phyloP scores from a whole-genome alignment of 2,329 filamentous ascomycete genomes.

The Talaromyces islandicus region DNA sequence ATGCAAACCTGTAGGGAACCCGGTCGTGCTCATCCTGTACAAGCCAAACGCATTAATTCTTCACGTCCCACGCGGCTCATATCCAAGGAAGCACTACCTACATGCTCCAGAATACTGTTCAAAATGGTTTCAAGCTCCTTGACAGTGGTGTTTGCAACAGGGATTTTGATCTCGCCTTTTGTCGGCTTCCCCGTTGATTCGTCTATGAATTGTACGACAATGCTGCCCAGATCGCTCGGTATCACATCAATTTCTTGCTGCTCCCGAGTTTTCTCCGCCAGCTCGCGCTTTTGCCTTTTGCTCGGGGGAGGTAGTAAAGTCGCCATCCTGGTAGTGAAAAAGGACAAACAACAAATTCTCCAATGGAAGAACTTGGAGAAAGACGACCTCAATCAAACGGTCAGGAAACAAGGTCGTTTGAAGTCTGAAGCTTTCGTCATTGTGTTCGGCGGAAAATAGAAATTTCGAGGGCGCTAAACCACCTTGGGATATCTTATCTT shows the following conservation, averaged over 20 bases:
- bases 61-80: background rate
- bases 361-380: background rate
- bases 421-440: background rate
- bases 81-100: slow-evolving; percentile 32
- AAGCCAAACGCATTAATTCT: background rate
- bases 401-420: background rate
- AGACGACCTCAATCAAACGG: background rate
- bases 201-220: slow-evolving; percentile 84
- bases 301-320: slow-evolving; percentile 77
- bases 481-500: slow-evolving; percentile 5
- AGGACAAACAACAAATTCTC: background rate
- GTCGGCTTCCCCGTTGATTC: slow-evolving; percentile 63
- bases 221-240: slow-evolving; percentile 64
- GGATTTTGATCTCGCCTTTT: slow-evolving; percentile 67
- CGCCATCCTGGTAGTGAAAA: slow-evolving; percentile 53
- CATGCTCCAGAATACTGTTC: slow-evolving; percentile 75
- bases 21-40: slow-evolving; percentile 52
- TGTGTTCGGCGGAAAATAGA: background rate
- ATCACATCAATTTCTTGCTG: slow-evolving; percentile 69
- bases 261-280: slow-evolving; percentile 61
- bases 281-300: slow-evolving; percentile 77
- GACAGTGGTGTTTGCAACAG: slow-evolving; percentile 76
- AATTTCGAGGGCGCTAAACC: slow-evolving; percentile 11
- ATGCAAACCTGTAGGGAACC: slow-evolving; percentile 62
- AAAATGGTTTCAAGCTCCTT: slow-evolving; percentile 84